Percentiles rank a stretch among this genome's conserved stretches.
These are phyloP conservation scores for Eucalyptus microcorys DNA, from an alignment of 345 rosid genomes.

Conservation along the genomic window DNA sequence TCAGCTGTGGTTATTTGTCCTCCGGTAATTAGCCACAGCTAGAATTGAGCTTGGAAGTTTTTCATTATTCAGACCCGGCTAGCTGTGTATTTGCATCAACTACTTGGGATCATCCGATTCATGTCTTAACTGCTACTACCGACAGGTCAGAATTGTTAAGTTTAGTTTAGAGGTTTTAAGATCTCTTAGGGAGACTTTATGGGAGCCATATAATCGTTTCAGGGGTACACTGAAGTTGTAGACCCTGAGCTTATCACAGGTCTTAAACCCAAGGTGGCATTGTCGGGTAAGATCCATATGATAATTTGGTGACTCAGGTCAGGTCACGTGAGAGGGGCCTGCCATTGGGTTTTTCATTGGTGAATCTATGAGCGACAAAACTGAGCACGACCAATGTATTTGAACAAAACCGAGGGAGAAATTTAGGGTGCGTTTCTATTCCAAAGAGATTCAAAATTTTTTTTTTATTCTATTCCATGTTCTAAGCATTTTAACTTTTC, in stretches of 20 bases:
- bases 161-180: neutral
- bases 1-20: neutral
- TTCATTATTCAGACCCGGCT: slow-evolving; percentile 43
- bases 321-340: neutral
- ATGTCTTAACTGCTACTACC: slow-evolving; percentile 84
- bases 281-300: neutral
- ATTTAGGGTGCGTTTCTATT: too few relatives aligned
- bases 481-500: too few relatives aligned
- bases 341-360: neutral
- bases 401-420: neutral
- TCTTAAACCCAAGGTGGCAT: neutral
- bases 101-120: slow-evolving; percentile 91
- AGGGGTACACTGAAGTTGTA: neutral
- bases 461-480: too few relatives aligned
- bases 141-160: slow-evolving; percentile 39
- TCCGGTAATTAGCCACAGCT: neutral
- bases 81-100: slow-evolving; percentile 79
- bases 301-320: neutral
- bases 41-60: neutral
- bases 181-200: neutral
- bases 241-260: neutral
- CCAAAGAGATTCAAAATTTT: too few relatives aligned
- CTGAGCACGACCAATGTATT: neutral
- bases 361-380: neutral
- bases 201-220: neutral